A percentile compares a stretch with the other conserved stretches of the same genome.
These are phyloP conservation scores for Pterocarpus santalinus DNA, from an alignment of 306 rosid genomes.

Conservation along the genomic window DNA sequence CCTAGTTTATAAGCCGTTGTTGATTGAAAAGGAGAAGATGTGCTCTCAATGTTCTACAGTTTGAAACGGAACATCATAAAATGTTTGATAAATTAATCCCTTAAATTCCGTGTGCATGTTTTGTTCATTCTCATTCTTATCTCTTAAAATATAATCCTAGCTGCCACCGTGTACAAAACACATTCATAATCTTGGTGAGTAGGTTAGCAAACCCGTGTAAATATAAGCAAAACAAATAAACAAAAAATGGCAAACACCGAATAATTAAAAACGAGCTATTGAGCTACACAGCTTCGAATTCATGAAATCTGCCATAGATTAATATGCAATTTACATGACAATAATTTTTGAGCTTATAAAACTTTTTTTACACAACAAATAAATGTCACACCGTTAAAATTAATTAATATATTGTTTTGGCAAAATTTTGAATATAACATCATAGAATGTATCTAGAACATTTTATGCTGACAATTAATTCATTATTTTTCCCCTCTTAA, in stretches of 20 bases:
- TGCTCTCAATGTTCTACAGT: slow-evolving; percentile 21
- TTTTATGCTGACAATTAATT: neutral
- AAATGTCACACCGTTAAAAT: neutral
- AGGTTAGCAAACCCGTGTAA: slow-evolving; percentile 43
- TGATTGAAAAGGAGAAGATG: neutral
- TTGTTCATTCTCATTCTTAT: neutral
- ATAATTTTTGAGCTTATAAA: slow-evolving; percentile 9
- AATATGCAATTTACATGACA: neutral
- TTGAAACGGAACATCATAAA: slow-evolving; percentile 41
- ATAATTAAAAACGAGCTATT: neutral
- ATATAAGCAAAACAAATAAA: neutral
- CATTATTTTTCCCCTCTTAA: neutral
- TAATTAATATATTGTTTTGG: neutral
- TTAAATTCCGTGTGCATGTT: neutral
- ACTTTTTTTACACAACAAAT: neutral
- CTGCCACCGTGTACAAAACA: neutral
- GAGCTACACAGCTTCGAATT: neutral
- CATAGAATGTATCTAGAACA: neutral
- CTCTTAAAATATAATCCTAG: neutral
- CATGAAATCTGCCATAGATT: neutral
- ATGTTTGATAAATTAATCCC: slow-evolving; percentile 24
- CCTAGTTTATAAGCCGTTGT: slow-evolving; percentile 26
- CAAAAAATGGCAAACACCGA: neutral
- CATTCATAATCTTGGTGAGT: slow-evolving; percentile 30
- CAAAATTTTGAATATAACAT: neutral